Evolutionary conservation across 2,329 filamentous ascomycete genomes (phyloP).

Genomic region (Byssoonygena ceratinophila): DNA sequence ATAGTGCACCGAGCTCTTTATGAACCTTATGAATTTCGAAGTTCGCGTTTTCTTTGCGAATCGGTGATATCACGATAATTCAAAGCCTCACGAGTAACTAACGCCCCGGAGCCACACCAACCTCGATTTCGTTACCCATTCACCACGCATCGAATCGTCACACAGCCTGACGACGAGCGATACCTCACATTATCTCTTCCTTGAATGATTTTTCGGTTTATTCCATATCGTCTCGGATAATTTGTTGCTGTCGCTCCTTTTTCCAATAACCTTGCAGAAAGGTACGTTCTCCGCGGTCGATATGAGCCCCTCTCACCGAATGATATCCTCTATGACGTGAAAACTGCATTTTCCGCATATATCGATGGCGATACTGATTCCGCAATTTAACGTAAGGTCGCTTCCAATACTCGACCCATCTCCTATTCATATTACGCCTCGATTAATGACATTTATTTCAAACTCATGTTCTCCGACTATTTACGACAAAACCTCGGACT

Average conservation of each 20-base stretch:
- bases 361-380: neutral
- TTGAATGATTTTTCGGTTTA: neutral
- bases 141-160: neutral
- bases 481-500: neutral
- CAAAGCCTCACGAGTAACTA: neutral
- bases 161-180: neutral
- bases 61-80: conserved; percentile 4
- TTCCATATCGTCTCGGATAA: neutral
- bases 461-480: neutral
- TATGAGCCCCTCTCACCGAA: neutral
- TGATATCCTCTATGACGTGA: neutral
- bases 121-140: conserved; percentile 1
- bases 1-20: neutral
- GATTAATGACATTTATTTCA: conserved; percentile 14
- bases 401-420: neutral
- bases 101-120: conserved; percentile 2
- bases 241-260: conserved; percentile 2
- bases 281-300: neutral
- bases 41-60: conserved; percentile 1
- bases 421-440: neutral
- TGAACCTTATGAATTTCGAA: neutral
- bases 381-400: neutral
- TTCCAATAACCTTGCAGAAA: neutral
- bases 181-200: neutral
- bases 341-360: neutral